Evolutionary conservation across 345 rosid species (phyloP).

Genomic region (Capsella bursapastoris): DNA sequence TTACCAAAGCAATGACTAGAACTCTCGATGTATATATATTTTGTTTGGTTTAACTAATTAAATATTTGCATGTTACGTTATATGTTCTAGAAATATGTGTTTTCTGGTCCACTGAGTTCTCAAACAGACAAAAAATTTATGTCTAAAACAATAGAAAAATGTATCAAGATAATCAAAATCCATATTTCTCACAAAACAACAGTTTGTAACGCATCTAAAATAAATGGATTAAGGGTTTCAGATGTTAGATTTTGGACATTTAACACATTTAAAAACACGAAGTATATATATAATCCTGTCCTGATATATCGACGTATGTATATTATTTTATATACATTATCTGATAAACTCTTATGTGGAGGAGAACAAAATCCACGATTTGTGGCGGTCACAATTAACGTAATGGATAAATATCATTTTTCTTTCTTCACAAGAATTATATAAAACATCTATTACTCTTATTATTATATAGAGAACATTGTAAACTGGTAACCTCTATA

Average conservation of each 20-base stretch:
- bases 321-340: no score
- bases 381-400: background rate
- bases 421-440: conserved; percentile 11
- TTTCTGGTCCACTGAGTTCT: background rate
- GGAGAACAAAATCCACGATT: background rate
- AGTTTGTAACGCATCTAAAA: background rate
- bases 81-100: background rate
- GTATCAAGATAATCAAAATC: background rate
- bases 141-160: background rate
- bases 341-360: background rate
- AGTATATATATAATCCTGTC: no score
- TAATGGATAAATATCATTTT: conserved; percentile 6
- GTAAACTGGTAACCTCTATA: no score
- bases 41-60: background rate
- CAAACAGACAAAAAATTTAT: background rate
- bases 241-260: background rate
- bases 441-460: conserved; percentile 25
- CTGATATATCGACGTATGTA: background rate
- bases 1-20: background rate
- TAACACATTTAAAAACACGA: background rate
- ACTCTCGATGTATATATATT: background rate
- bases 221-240: background rate
- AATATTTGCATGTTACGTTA: background rate
- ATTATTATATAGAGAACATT: no score
- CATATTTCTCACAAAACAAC: no score